phyloP scores from a whole-genome alignment of 1,284 basidiomycete genomes.

The Boletus putidus region DNA sequence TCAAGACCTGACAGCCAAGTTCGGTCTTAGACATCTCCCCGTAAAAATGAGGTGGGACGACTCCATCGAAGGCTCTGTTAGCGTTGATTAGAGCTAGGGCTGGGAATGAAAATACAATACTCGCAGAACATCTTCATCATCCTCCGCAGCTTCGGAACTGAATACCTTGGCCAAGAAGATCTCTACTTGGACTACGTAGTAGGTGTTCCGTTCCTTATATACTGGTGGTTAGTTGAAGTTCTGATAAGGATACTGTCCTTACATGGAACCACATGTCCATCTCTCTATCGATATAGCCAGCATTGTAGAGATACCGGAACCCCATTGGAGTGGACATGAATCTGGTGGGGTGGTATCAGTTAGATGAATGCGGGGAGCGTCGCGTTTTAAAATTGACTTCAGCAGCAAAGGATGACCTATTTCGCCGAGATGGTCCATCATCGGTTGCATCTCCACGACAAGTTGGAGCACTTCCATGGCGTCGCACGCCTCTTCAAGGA shows the following conservation, averaged over 20 bases:
- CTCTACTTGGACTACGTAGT: conserved; percentile 87
- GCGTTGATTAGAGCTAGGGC: conserved; percentile 3
- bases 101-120: conserved; percentile 26
- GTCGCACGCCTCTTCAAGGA: conserved; percentile 88
- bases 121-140: conserved; percentile 65
- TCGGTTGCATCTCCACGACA: conserved; percentile 93
- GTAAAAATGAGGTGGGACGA: conserved; percentile 94
- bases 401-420: conserved; percentile 86
- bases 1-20: conserved; percentile 87
- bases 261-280: conserved; percentile 97
- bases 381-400: conserved; percentile 54
- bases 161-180: conserved; percentile 81
- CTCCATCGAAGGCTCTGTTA: conserved; percentile 75
- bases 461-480: conserved; percentile 81
- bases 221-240: conserved; percentile 13
- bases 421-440: conserved; percentile 92
- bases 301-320: conserved; percentile 88
- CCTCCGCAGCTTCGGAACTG: conserved; percentile 55
- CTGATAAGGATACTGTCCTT: conserved; percentile 32
- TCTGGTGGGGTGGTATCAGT: conserved; percentile 43
- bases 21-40: conserved; percentile 97
- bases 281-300: conserved; percentile 91
- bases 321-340: conserved; percentile 95
- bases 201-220: conserved; percentile 76
- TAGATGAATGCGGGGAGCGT: conserved; percentile 9